Percentiles rank a stretch among this genome's conserved stretches.
Conservation (phyloP, 768 basidiomycete genomes). For the Russula vinacea region DNA sequence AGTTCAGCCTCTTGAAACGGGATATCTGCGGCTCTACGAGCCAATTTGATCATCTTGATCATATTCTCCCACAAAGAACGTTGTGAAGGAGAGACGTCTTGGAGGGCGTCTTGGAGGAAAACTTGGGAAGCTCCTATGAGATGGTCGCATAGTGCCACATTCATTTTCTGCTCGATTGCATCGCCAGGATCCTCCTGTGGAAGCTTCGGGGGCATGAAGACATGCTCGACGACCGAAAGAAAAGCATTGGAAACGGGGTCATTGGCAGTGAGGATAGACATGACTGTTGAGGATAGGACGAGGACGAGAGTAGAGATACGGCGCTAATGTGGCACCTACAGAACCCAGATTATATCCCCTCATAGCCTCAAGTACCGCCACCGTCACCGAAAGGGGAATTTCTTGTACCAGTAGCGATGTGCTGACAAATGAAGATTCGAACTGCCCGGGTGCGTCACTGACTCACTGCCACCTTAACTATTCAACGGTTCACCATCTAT, state of each 20-base stretch:
- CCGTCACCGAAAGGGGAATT: background rate
- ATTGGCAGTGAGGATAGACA: background rate
- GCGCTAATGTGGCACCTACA: background rate
- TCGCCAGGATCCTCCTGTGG: constrained; percentile 2
- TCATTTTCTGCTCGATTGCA: background rate
- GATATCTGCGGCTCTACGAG: background rate
- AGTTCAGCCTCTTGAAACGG: background rate
- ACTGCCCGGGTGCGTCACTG: background rate
- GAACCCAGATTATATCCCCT: background rate
- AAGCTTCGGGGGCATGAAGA: constrained; percentile 22
- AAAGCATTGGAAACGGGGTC: background rate
- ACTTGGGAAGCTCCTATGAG: constrained; percentile 4
- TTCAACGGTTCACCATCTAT: background rate
- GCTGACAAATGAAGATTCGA: background rate
- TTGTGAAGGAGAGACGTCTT: constrained; percentile 4
- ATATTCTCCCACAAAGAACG: constrained; percentile 10
- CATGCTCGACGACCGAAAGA: constrained; percentile 12
- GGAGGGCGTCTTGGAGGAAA: constrained; percentile 1
- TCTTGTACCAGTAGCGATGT: background rate
- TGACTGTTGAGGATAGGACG: background rate
- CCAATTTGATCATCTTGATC: constrained; percentile 13
- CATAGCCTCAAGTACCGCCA: background rate
- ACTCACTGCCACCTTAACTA: no score
- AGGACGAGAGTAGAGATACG: background rate
- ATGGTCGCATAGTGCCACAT: constrained; percentile 14